phyloP scores from a whole-genome alignment of 225 moss, liverwort and hornwort species.

The Polytrichum commune region DNA sequence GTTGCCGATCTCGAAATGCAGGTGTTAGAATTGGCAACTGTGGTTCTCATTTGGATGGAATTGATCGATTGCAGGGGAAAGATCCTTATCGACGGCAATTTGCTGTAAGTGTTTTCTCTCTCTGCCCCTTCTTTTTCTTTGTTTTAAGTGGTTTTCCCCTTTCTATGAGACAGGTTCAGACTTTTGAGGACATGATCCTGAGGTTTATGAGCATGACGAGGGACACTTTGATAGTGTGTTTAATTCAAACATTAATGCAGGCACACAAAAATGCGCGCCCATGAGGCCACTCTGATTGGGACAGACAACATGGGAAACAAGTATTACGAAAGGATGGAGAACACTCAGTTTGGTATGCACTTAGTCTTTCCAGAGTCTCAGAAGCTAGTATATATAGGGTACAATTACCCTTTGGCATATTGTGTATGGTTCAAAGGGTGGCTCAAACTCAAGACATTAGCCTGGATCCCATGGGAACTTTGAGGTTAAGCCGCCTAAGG shows the following conservation, averaged over 20 bases:
- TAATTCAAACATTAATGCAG: slow-evolving; percentile 24
- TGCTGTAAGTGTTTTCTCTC: slow-evolving; percentile 44
- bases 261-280: slow-evolving; percentile 59
- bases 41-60: background rate
- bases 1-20: background rate
- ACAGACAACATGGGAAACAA: slow-evolving; percentile 69
- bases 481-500: too few relatives aligned
- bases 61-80: slow-evolving; percentile 40
- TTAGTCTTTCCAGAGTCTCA: background rate
- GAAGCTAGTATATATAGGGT: too few relatives aligned
- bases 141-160: background rate
- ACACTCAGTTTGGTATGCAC: slow-evolving; percentile 64
- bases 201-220: slow-evolving; percentile 2
- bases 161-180: background rate
- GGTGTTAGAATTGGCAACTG: background rate
- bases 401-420: too few relatives aligned
- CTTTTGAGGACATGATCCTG: background rate
- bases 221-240: background rate
- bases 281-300: slow-evolving; percentile 60
- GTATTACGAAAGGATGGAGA: slow-evolving; percentile 66
- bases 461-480: too few relatives aligned
- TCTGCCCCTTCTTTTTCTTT: background rate
- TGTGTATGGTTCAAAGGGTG: too few relatives aligned
- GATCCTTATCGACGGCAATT: slow-evolving; percentile 54
- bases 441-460: too few relatives aligned